Conservation (phyloP, 73 alveolate genomes). For the Paramecium sexaurelia region DNA sequence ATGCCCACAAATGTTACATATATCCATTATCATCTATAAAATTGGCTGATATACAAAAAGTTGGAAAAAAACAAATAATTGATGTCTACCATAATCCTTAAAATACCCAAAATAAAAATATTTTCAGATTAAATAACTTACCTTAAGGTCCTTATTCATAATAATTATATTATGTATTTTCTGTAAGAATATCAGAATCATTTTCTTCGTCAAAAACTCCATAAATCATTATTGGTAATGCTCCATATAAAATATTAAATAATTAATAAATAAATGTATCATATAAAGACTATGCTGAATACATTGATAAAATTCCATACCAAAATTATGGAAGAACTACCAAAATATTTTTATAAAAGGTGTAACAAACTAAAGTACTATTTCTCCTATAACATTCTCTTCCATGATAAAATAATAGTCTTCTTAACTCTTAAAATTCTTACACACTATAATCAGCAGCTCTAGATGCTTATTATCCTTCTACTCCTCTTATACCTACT, state of each 20-base stretch:
- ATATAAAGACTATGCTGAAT: slow-evolving; percentile 88
- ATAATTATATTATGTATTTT: slow-evolving; percentile 22
- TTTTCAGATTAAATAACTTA: slow-evolving; percentile 23
- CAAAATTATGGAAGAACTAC: slow-evolving; percentile 84
- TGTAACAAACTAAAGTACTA: slow-evolving; percentile 82
- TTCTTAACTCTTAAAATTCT: slow-evolving; percentile 83
- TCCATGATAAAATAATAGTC: slow-evolving; percentile 93
- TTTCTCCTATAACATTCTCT: slow-evolving; percentile 93
- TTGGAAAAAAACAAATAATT: slow-evolving; percentile 8
- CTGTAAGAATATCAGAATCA: slow-evolving; percentile 5
- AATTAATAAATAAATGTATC: slow-evolving; percentile 93
- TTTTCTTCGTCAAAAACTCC: slow-evolving; percentile 92
- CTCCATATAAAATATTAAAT: slow-evolving; percentile 89
- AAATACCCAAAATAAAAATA: slow-evolving; percentile 58
- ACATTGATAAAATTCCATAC: slow-evolving; percentile 84
- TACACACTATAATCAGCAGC: slow-evolving; percentile 93
- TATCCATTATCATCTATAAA: slow-evolving; percentile 52
- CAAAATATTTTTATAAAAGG: slow-evolving; percentile 88
- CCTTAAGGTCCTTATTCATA: slow-evolving; percentile 61
- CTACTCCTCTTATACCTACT: slow-evolving; percentile 94
- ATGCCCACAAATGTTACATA: slow-evolving; percentile 69
- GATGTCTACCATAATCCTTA: slow-evolving; percentile 56
- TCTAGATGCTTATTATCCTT: slow-evolving; percentile 95
- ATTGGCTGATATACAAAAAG: slow-evolving; percentile 13
- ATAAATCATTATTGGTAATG: slow-evolving; percentile 89